phyloP scores from a whole-genome alignment of 2,329 filamentous ascomycete species.

The Aspergillus luchuensis region DNA sequence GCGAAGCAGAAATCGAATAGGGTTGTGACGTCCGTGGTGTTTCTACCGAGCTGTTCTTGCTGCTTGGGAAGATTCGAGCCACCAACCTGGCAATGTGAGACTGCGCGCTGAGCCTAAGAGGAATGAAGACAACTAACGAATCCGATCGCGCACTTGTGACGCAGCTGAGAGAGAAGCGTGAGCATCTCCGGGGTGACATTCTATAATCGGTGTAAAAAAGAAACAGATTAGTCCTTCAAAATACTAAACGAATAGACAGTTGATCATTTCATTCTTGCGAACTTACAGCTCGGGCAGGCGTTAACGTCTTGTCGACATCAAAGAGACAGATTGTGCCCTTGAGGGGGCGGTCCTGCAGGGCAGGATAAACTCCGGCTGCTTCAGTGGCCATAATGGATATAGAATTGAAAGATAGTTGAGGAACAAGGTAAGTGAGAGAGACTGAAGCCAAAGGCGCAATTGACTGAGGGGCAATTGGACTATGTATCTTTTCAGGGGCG shows the following conservation, averaged over 20 bases:
- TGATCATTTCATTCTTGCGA: too few relatives aligned
- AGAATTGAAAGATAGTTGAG: background rate
- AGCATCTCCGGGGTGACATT: slow-evolving; percentile 78
- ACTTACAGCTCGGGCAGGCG: slow-evolving; percentile 71
- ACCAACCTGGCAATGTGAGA: slow-evolving; percentile 59
- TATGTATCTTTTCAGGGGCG: slow-evolving; percentile 9
- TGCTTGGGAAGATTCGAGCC: slow-evolving; percentile 92
- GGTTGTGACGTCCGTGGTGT: slow-evolving; percentile 68
- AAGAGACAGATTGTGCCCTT: slow-evolving; percentile 95
- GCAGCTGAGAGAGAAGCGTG: slow-evolving; percentile 72
- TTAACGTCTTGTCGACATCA: slow-evolving; percentile 93
- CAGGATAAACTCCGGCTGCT: slow-evolving; percentile 58
- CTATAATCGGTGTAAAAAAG: slow-evolving; percentile 44
- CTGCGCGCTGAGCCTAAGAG: background rate
- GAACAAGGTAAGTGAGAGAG: background rate
- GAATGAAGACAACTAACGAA: slow-evolving; percentile 26
- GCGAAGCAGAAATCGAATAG: slow-evolving; percentile 98
- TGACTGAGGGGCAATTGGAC: slow-evolving; percentile 3
- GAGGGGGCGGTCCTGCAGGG: slow-evolving; percentile 79
- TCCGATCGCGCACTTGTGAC: slow-evolving; percentile 55
- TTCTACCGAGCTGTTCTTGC: slow-evolving; percentile 86
- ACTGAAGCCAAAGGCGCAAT: background rate
- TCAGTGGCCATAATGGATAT: slow-evolving; percentile 31
- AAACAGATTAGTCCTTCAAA: background rate
- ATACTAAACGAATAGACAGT: too few relatives aligned